Conservation (phyloP, 2,329 filamentous ascomycete species). For the Tetracladium maxilliforme region DNA sequence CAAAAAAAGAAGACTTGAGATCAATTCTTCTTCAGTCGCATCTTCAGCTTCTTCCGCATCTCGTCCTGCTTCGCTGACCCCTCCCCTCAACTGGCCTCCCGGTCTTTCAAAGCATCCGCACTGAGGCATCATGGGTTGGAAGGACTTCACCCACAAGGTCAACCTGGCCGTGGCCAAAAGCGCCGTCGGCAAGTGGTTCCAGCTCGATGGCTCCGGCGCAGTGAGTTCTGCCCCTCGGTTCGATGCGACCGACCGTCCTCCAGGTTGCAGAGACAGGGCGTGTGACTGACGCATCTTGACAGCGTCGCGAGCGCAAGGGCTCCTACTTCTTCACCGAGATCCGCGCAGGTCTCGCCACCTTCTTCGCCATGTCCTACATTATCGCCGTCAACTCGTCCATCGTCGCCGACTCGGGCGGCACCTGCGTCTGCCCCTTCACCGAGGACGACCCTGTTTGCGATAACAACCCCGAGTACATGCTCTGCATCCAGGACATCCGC, state of each 20-base stretch:
- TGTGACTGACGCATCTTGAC: slow-evolving; percentile 6
- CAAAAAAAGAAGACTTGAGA: no score
- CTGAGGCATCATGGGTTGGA: slow-evolving; percentile 27
- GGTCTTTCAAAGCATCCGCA: no score
- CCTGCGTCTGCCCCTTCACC: slow-evolving; percentile 53
- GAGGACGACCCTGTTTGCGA: slow-evolving; percentile 36
- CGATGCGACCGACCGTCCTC: slow-evolving; percentile 5
- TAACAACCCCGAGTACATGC: slow-evolving; percentile 39
- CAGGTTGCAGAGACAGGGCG: slow-evolving; percentile 3
- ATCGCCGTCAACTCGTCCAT: slow-evolving; percentile 44
- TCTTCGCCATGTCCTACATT: slow-evolving; percentile 58
- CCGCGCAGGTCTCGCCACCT: slow-evolving; percentile 66
- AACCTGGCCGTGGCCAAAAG: slow-evolving; percentile 48
- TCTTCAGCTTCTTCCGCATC: no score
- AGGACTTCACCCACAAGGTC: slow-evolving; percentile 16
- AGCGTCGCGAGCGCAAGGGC: slow-evolving; percentile 28
- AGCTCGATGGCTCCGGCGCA: slow-evolving; percentile 70
- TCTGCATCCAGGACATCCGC: slow-evolving; percentile 38
- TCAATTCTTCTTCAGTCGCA: no score
- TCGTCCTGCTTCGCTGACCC: no score
- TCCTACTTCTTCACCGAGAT: slow-evolving; percentile 74
- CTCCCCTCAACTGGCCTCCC: no score
- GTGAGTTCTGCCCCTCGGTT: slow-evolving; percentile 30
- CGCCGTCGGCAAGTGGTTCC: slow-evolving; percentile 58
- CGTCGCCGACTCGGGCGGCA: slow-evolving; percentile 51